These are phyloP conservation scores for Epichloe baconii DNA, from an alignment of 2,329 filamentous ascomycete genomes.

Conservation along the genomic window DNA sequence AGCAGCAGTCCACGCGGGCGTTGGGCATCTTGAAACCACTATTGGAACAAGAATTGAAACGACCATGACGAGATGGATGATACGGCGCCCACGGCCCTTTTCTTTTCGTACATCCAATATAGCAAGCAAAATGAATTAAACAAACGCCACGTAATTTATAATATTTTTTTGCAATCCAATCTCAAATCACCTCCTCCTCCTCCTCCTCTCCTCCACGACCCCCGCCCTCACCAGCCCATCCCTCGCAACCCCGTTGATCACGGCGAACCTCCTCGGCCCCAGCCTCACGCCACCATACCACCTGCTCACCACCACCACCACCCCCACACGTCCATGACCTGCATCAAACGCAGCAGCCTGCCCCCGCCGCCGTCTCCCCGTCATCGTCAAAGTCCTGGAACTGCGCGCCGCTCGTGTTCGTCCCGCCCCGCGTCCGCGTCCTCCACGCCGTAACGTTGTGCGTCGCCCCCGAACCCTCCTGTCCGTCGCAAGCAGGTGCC, in stretches of 20 bases:
- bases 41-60: slow-evolving; percentile 21
- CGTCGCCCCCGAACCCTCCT: slow-evolving; percentile 76
- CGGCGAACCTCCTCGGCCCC: slow-evolving; percentile 75
- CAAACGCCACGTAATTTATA: not conserved
- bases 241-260: slow-evolving; percentile 78
- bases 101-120: not conserved
- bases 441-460: slow-evolving; percentile 96
- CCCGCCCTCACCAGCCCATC: slow-evolving; percentile 73
- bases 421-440: slow-evolving; percentile 54
- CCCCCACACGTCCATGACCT: slow-evolving; percentile 85
- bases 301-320: slow-evolving; percentile 80
- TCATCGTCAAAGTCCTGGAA: slow-evolving; percentile 95
- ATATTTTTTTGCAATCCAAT: no score
- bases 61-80: not conserved
- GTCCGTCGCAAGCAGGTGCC: slow-evolving; percentile 67
- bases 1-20: slow-evolving; percentile 60
- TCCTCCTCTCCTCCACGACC: slow-evolving; percentile 37
- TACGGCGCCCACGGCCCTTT: no score
- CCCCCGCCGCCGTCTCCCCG: slow-evolving; percentile 90
- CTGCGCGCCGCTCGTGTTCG: slow-evolving; percentile 10
- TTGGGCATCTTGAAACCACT: slow-evolving; percentile 53
- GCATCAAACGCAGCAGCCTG: slow-evolving; percentile 76
- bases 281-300: slow-evolving; percentile 93
- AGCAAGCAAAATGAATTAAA: not conserved
- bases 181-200: not conserved